Evolutionary conservation across 768 basidiomycete species (phyloP), one percentile per base, ranked within the genome.

Genomic region (Podaxis carcinomalis): DNA sequence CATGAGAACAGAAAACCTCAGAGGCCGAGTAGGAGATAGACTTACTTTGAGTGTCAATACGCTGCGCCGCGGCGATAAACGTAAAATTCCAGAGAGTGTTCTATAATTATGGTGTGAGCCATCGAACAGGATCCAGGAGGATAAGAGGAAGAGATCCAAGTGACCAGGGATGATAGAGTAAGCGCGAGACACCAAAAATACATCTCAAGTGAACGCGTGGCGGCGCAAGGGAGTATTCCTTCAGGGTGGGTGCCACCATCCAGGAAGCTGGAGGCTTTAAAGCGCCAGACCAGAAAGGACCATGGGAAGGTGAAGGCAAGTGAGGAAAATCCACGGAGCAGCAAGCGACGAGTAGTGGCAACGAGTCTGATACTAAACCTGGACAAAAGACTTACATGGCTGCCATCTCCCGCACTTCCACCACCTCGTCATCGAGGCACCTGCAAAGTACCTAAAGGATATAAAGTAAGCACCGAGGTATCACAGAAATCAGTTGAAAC

Each of bases 391-490:
- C 86, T 70, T 65, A 95, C 85, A 86, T 86, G 19, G 90, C 90
- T 21, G 92, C 92, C 85, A 91, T 93, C 74, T 94, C 90, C 44
- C 93, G 81, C 19, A 95, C 93, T 76, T 95, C 93, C 7, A 92
- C 85, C 14, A 93, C 87, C 63, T 93, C 91, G 69, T 95, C 93
- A 64, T 90, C 86, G 27, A 95, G 75, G 64, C 92, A 93, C 67
- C 84, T 78, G 64, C 89, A 91, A 3, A 95, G 77, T 37, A 92
- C 87, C 86, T 92, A 36, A 46, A 11, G 58, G 37, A n/a, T 14
- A 23, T 21, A 21, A 40, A n/a, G 47, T 58, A 23, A 57, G 50
- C 49, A 57, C 11, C 21, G 21, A 37, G 7, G 27, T 19, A 6
- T 44, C 9, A 2, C 32, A 32, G 32, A 19, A 54, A 54, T 4